Evolutionary conservation across 352 stramenopile species (phyloP), one percentile per base, ranked within the genome.

Genomic region (Phytopythium aichiense): DNA sequence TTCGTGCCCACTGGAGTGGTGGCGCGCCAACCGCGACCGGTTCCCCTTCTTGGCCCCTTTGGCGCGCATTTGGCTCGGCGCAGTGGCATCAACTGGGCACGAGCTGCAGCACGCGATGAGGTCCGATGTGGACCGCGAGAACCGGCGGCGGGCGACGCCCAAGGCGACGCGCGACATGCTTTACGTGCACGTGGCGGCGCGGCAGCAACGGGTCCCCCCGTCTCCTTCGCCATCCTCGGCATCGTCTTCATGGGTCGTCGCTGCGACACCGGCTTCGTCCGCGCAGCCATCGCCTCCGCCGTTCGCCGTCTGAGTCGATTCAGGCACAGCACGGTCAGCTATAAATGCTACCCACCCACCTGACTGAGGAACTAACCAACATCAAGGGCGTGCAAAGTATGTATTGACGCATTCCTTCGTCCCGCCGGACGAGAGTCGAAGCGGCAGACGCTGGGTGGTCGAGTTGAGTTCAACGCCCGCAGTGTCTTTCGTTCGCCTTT

Each of bases 1-100:
- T 35, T n/a, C 60, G 35, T 79, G 68, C 35, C 75, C 75, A 16
- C 61, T 84, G 15, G 61, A 84, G 60, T 84, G 75, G 75, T 84
- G 75, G 73, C 64, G 58, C 11, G 50, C 58, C 33, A 72, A 84
- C 61, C 64, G 66, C 50, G 75, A 78, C 43, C 75, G 71, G 33
- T 84, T 68, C 45, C 73, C 75, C 42, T 74, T 77, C 56, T 40
- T 84, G 48, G 55, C 68, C 25, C 67, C 75, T 0, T 59, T 84
- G 18, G 73, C 75, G 22, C 73, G 75, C 5, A 55, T 73, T 1
- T 81, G 73, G 75, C 61, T 84, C 18, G 68, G 70, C 20, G 72
- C 72, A 0, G 50, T 72, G 7, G 63, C 61, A 1, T 72, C 65
- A 1, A 51, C 23, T 42, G 31, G 30, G 8, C 20, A 30, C 1